Base-by-base conservation (phyloP, 768 basidiomycete species). In the Lentinula boryana region DNA sequence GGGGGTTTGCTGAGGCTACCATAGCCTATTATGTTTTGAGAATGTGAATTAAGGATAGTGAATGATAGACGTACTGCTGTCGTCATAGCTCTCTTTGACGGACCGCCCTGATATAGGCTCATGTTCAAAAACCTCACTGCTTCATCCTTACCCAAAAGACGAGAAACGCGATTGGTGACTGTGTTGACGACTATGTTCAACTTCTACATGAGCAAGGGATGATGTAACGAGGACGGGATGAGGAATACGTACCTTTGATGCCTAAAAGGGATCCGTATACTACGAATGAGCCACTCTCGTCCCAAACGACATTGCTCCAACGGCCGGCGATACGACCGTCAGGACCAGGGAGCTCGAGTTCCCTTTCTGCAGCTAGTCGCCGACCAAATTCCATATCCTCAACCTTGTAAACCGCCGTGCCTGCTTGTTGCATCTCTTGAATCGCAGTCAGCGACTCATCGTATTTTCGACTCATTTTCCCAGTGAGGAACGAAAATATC, bases 331-430 rank as follows among this genome's bases (percentile, higher is more conserved):
- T 77, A 56, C 76, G 79, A 32, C 87, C 88, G 68, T 91, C 90
- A 3, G 86, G 84, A 12, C 86, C 88, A 40, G 88, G 86, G 59
- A 89, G 75, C 74, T 98, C 95, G 46, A 99, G 74, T 68, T 98
- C 97, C 63, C 91, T 80, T 72, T 99, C 97, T 33, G 88, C 79
- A 3, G 96, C 96, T 63, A 98, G 77, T n/a, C 96, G 82, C 60
- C 96, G 80, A n/a, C 96, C 95, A 68, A 99, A 98, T 72, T 99
- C 97, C 97, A 99, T 99, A 74, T 98, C 95, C 58, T 99, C 97
- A 16, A 98, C 86, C 67, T 85, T 89, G 74, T 89, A 92, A 18
- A 93, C 83, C 0, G 92, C 89, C 4, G 97, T 97, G 1, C 95
- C 96, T 1, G 95, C 95, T 71, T 98, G 97, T 71, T 99, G 97